phyloP scores from a whole-genome alignment of 768 basidiomycete genomes.

The Mycena rosella region DNA sequence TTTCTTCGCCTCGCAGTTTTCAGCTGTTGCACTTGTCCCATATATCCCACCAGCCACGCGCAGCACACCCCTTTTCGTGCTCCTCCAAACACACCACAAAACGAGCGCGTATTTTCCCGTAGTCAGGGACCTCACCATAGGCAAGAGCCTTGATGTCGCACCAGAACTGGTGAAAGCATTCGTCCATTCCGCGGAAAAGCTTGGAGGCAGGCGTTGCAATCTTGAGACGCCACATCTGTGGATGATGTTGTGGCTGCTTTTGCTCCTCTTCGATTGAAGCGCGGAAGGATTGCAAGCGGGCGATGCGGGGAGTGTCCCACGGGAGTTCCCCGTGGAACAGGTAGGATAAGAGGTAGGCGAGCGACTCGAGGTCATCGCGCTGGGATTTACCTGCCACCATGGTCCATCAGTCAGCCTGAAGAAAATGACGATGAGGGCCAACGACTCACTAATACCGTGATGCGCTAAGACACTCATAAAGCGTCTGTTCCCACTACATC shows the following conservation, averaged over 20 bases:
- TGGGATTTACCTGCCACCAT: neutral
- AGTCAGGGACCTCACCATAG: too few species aligned
- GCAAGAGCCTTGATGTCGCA: too few species aligned
- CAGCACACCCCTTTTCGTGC: too few species aligned
- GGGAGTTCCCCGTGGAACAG: constrained; percentile 2
- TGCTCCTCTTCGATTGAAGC: neutral
- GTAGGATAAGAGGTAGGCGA: neutral
- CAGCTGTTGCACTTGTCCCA: too few species aligned
- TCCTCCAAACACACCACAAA: too few species aligned
- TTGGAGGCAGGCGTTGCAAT: neutral
- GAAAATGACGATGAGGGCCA: neutral
- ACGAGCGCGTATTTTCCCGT: too few species aligned
- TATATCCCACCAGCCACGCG: too few species aligned
- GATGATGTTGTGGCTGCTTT: neutral
- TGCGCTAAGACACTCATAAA: constrained; percentile 49
- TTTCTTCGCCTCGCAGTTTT: too few species aligned
- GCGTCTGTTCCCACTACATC: constrained; percentile 45
- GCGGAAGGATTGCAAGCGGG: too few species aligned
- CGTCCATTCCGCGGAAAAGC: too few species aligned
- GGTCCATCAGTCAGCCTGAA: neutral
- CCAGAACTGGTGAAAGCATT: too few species aligned
- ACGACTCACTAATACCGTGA: constrained; percentile 45
- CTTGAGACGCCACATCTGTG: neutral
- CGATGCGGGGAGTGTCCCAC: neutral
- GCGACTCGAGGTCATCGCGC: constrained; percentile 4